Conservation (phyloP, 1,284 basidiomycete genomes). For the Ceratorhiza oryzae-sativae region DNA sequence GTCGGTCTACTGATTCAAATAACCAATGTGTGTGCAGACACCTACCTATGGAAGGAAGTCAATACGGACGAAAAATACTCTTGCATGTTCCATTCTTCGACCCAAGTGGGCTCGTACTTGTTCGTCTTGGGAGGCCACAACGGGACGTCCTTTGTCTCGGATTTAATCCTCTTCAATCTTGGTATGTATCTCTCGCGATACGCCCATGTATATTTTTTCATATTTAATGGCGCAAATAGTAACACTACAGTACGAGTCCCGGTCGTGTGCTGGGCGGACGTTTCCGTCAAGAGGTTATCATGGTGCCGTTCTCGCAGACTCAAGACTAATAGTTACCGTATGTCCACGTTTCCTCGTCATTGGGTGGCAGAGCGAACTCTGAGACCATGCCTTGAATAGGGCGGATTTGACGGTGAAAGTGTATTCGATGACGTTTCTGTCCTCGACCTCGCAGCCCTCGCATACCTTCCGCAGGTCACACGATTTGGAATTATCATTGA, state of each 20-base stretch:
- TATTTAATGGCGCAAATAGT: constrained; percentile 49
- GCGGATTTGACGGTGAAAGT: constrained; percentile 83
- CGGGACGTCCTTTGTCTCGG: constrained; percentile 75
- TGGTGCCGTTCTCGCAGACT: constrained; percentile 80
- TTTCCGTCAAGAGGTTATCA: constrained; percentile 83
- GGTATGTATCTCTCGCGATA: constrained; percentile 57
- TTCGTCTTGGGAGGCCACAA: constrained; percentile 92
- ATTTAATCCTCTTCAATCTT: constrained; percentile 86
- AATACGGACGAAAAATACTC: constrained; percentile 64
- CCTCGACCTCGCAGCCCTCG: constrained; percentile 84
- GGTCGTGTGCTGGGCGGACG: constrained; percentile 65
- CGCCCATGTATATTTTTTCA: not conserved
- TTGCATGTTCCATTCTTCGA: constrained; percentile 85
- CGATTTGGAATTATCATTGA: constrained; percentile 67
- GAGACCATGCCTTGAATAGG: constrained; percentile 47
- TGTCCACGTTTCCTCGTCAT: not conserved
- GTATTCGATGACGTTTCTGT: constrained; percentile 86
- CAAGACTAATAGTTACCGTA: constrained; percentile 70
- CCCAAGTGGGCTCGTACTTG: constrained; percentile 92
- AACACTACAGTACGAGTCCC: constrained; percentile 69
- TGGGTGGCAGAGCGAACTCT: not conserved
- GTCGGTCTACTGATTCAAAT: not conserved
- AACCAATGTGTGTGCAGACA: constrained; percentile 57
- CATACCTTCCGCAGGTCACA: constrained; percentile 92
- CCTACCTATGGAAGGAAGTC: constrained; percentile 72